These are phyloP conservation scores for Aaosphaeria arxii DNA, from an alignment of 2,329 filamentous ascomycete genomes.

Conservation along the genomic window DNA sequence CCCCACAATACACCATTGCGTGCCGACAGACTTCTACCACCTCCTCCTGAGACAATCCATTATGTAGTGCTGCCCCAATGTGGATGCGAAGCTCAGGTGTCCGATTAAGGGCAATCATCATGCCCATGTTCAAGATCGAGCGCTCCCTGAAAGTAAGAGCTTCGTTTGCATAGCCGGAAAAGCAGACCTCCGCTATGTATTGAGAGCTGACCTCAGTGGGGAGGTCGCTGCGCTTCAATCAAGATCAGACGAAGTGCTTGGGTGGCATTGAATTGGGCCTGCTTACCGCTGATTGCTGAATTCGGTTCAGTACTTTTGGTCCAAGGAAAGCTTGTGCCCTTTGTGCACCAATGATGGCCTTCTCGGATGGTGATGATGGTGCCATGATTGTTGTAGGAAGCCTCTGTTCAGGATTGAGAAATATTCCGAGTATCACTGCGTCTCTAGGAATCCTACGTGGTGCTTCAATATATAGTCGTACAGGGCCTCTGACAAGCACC, in stretches of 20 bases:
- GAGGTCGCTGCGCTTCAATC: not conserved
- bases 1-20: not conserved
- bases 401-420: no score
- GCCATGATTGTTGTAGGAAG: no score
- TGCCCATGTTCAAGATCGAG: not conserved
- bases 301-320: no score
- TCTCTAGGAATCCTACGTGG: no score
- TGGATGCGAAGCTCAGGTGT: not conserved
- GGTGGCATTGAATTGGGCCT: no score
- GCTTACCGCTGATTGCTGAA: no score
- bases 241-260: not conserved
- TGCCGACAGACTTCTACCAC: not conserved
- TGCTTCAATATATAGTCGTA: no score
- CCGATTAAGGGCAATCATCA: not conserved
- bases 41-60: not conserved
- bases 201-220: not conserved
- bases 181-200: not conserved
- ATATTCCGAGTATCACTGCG: no score
- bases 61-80: not conserved
- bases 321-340: no score
- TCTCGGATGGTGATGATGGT: no score
- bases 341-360: no score
- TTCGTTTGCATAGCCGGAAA: not conserved
- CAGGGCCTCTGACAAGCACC: no score
- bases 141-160: not conserved